Conservation (phyloP, 352 stramenopile genomes). For the Phytophthora fragariae region DNA sequence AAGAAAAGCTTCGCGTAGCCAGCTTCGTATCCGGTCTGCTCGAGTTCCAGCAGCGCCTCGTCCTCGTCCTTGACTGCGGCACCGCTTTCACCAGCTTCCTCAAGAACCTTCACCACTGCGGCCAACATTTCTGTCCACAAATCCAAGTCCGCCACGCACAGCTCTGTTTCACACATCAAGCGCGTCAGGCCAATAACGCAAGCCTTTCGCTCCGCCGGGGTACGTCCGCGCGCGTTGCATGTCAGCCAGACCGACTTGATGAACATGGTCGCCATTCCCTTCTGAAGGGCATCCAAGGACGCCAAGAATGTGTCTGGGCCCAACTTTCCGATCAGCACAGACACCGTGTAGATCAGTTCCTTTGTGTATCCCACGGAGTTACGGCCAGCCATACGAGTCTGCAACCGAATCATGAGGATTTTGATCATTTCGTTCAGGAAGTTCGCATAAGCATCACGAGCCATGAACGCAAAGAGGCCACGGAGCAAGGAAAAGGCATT, state of each 20-base stretch:
- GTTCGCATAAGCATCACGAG: conserved; percentile 69
- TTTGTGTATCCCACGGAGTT: conserved; percentile 87
- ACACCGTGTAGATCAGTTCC: conserved; percentile 92
- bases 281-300: conserved; percentile 88
- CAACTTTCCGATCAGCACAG: conserved; percentile 90
- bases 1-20: conserved; percentile 95
- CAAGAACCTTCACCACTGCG: conserved; percentile 62
- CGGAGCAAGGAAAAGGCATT: conserved; percentile 95
- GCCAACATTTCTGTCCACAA: conserved; percentile 64
- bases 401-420: conserved; percentile 95
- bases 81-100: conserved; percentile 70
- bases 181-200: conserved; percentile 75
- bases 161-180: conserved; percentile 78
- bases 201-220: conserved; percentile 69
- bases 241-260: conserved; percentile 90
- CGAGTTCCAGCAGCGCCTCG: conserved; percentile 78
- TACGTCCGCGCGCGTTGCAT: conserved; percentile 76
- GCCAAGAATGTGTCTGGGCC: conserved; percentile 81
- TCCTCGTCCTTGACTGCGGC: conserved; percentile 77
- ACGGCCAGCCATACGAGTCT: conserved; percentile 90
- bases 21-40: conserved; percentile 93
- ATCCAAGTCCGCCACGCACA: conserved; percentile 59
- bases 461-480: conserved; percentile 91
- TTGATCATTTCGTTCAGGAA: conserved; percentile 94
- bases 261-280: conserved; percentile 93